phyloP scores from a whole-genome alignment of 345 rosid genomes.

The Arabis alpina region DNA sequence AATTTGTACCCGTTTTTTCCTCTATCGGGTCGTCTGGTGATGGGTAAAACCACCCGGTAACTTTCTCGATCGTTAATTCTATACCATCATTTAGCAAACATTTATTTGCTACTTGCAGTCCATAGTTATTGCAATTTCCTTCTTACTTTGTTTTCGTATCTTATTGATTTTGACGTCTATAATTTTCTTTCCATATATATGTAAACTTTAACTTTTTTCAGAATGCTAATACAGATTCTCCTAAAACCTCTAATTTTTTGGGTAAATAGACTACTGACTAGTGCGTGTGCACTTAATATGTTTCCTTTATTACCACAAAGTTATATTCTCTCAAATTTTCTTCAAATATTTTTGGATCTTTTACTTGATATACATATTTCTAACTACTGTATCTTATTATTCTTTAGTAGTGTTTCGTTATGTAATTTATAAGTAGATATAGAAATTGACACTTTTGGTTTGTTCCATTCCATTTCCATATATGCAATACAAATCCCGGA shows the following conservation, averaged over 20 bases:
- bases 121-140: conserved; percentile 35
- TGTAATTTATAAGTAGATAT: too few species aligned
- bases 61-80: background rate
- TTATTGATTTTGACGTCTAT: conserved; percentile 18
- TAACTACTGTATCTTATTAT: background rate
- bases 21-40: conserved; percentile 21
- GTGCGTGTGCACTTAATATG: background rate
- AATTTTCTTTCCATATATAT: background rate
- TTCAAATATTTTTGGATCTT: background rate
- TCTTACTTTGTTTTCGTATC: conserved; percentile 30
- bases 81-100: too few species aligned
- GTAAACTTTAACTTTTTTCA: background rate
- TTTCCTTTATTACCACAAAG: background rate
- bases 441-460: conserved; percentile 16
- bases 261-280: background rate
- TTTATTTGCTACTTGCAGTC: background rate
- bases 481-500: conserved; percentile 42
- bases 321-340: background rate
- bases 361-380: background rate
- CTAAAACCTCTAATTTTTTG: background rate
- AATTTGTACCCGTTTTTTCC: conserved; percentile 32
- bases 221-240: background rate
- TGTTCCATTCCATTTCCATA: conserved; percentile 20
- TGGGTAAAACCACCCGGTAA: conserved; percentile 28
- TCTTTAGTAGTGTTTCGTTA: background rate